Percentiles rank a stretch among this genome's conserved stretches.
Evolutionary conservation across 306 rosid species (phyloP).

Genomic region (Leucaena leucocephala): DNA sequence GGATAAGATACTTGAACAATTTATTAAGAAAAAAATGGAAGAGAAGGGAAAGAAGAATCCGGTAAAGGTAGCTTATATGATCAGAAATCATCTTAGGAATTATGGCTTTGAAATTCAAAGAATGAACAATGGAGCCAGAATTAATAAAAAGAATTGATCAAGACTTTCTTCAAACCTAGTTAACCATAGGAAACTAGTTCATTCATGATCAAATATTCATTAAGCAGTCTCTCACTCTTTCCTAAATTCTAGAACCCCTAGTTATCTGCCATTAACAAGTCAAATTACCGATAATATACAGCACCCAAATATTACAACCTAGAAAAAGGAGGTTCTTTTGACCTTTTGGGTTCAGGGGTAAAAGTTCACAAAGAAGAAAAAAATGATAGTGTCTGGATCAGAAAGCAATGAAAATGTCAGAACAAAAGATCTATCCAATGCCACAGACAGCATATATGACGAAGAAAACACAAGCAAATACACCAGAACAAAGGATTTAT

Average conservation of each 20-base stretch:
- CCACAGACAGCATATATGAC: background rate
- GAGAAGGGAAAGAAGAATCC: background rate
- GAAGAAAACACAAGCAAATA: background rate
- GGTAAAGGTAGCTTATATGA: background rate
- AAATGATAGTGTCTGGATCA: background rate
- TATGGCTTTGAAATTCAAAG: background rate
- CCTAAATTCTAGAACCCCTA: slow-evolving; percentile 14
- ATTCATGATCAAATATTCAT: slow-evolving; percentile 10
- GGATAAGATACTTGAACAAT: too few relatives aligned
- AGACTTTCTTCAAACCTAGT: slow-evolving; percentile 15
- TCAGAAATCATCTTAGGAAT: slow-evolving; percentile 2
- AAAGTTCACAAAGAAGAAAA: background rate
- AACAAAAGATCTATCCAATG: background rate
- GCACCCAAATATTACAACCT: slow-evolving; percentile 9
- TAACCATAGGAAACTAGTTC: slow-evolving; percentile 6
- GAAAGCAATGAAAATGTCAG: background rate
- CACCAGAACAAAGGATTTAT: slow-evolving; percentile 24
- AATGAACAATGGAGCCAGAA: slow-evolving; percentile 1
- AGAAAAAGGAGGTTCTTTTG: background rate
- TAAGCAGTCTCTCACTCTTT: slow-evolving; percentile 9
- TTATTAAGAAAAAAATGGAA: background rate
- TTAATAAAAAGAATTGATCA: slow-evolving; percentile 6
- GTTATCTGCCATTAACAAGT: slow-evolving; percentile 23
- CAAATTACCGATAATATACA: slow-evolving; percentile 18
- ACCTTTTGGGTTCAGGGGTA: background rate